phyloP scores from a whole-genome alignment of 371 early-diverging fungal genomes.

The Enterospora canceri region DNA sequence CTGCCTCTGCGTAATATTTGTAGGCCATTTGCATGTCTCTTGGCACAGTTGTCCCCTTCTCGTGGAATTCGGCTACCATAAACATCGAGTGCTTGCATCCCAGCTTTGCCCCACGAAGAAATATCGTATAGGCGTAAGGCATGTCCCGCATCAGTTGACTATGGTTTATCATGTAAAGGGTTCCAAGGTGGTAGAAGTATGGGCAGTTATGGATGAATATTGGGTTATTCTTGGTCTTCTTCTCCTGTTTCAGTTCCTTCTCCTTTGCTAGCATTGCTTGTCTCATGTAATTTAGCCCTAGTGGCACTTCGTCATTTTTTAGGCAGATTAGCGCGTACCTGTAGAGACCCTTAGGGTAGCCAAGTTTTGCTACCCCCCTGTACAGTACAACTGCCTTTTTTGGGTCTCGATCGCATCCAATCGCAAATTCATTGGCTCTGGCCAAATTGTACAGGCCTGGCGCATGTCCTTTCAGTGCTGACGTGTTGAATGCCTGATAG shows the following conservation, averaged over 20 bases:
- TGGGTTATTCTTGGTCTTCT: background rate
- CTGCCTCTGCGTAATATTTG: constrained; percentile 48
- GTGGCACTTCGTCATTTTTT: constrained; percentile 41
- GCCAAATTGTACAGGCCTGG: constrained; percentile 48
- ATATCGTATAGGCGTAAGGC: constrained; percentile 48
- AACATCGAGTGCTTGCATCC: constrained; percentile 51
- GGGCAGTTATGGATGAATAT: constrained; percentile 34
- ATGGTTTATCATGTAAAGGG: constrained; percentile 28
- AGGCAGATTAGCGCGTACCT: constrained; percentile 50
- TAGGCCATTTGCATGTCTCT: constrained; percentile 23
- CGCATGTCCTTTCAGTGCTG: constrained; percentile 36
- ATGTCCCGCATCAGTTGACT: constrained; percentile 35
- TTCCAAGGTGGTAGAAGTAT: constrained; percentile 51
- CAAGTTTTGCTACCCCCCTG: constrained; percentile 53
- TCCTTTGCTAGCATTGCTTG: constrained; percentile 42
- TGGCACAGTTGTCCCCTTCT: constrained; percentile 36
- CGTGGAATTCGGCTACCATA: constrained; percentile 43
- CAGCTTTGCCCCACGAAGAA: constrained; percentile 43
- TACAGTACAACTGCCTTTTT: constrained; percentile 49
- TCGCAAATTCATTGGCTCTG: constrained; percentile 52
- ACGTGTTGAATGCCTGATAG: constrained; percentile 39
- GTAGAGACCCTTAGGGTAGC: constrained; percentile 48
- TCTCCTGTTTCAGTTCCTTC: background rate
- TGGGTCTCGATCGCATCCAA: constrained; percentile 30
- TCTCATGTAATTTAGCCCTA: constrained; percentile 51